Evolutionary conservation across 2,329 filamentous ascomycete genomes (phyloP).

Genomic region (Diaporthe eres): DNA sequence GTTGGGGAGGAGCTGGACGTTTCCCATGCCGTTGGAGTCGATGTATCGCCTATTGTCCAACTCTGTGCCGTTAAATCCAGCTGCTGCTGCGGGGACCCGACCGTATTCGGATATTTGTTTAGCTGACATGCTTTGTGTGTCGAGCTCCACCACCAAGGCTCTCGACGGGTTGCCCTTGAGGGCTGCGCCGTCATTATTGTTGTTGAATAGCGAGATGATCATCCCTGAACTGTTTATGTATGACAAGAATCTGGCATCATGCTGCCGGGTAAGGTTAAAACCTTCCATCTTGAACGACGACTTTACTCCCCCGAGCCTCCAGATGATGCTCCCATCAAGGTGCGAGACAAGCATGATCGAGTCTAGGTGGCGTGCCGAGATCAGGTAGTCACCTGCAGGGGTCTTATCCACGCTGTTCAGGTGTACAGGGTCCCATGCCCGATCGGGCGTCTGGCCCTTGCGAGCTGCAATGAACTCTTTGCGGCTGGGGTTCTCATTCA

Average conservation of each 20-base stretch:
- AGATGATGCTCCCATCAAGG: slow-evolving; percentile 62
- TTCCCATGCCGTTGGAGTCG: slow-evolving; percentile 44
- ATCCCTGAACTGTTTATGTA: slow-evolving; percentile 50
- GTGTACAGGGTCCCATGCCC: slow-evolving; percentile 68
- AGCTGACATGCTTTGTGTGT: slow-evolving; percentile 39
- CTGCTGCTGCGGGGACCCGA: slow-evolving; percentile 19
- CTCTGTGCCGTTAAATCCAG: neutral
- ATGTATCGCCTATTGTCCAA: slow-evolving; percentile 29
- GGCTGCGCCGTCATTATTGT: slow-evolving; percentile 51
- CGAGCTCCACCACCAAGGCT: slow-evolving; percentile 41
- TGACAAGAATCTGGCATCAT: slow-evolving; percentile 66
- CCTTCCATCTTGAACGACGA: slow-evolving; percentile 25
- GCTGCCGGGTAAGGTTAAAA: slow-evolving; percentile 56
- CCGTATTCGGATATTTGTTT: slow-evolving; percentile 37
- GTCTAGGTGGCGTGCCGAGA: slow-evolving; percentile 65
- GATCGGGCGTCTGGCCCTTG: slow-evolving; percentile 38
- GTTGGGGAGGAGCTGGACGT: slow-evolving; percentile 51
- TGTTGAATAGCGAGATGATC: slow-evolving; percentile 63
- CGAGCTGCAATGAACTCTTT: neutral
- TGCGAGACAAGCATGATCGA: slow-evolving; percentile 62
- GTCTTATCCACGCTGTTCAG: slow-evolving; percentile 70
- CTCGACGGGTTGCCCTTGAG: slow-evolving; percentile 36
- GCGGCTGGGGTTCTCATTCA: slow-evolving; percentile 20
- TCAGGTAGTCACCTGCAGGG: slow-evolving; percentile 59
- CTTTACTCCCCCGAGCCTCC: slow-evolving; percentile 50